Conservation (phyloP, 1,284 basidiomycete genomes). For the Malassezia nana region DNA sequence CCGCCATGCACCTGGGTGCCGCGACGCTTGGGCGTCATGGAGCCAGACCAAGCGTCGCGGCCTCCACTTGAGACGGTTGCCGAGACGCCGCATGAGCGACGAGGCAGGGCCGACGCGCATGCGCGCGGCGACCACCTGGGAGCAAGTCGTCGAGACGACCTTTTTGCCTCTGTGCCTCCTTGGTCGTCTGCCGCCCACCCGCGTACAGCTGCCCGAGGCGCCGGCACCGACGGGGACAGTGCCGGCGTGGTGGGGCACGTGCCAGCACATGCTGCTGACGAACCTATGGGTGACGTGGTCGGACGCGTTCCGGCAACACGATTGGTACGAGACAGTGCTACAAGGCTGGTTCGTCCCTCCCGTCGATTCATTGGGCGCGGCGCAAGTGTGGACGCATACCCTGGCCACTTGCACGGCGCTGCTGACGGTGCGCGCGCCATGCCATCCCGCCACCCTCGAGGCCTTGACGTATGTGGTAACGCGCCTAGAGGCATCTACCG, state of each 20-base stretch:
- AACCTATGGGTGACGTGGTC: slow-evolving; percentile 11
- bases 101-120: background rate
- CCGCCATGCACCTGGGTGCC: slow-evolving; percentile 55
- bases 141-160: background rate
- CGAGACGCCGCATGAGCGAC: background rate
- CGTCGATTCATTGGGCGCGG: background rate
- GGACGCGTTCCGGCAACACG: background rate
- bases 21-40: background rate
- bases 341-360: slow-evolving; percentile 3
- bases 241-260: slow-evolving; percentile 10
- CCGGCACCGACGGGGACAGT: background rate
- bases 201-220: background rate
- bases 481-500: background rate
- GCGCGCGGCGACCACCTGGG: background rate
- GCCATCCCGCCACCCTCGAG: background rate
- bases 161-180: slow-evolving; percentile 5
- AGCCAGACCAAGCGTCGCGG: background rate
- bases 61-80: background rate
- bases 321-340: background rate
- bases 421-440: background rate
- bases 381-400: slow-evolving; percentile 7
- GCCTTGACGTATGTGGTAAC: background rate
- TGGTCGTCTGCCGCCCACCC: background rate
- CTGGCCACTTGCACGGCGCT: slow-evolving; percentile 7
- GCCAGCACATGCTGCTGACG: slow-evolving; percentile 12